Evolutionary conservation across 257 asterid species (phyloP), one percentile per base, ranked within the genome.

Genomic region (Solanum dulcamara): DNA sequence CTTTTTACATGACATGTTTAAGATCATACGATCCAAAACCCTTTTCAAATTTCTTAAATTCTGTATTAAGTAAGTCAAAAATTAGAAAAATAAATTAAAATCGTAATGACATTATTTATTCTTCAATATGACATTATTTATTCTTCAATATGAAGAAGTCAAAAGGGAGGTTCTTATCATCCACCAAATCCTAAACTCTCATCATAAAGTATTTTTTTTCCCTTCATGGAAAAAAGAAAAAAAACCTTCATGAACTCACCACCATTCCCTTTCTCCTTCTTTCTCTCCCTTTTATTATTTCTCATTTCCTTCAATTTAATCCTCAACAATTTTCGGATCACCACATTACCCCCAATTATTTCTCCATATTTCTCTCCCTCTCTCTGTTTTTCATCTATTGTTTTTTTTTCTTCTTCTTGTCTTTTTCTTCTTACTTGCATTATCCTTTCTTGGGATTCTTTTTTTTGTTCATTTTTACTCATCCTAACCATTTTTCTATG

Each of bases 321-420:
- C 24, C 3, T 84, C 86, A 40, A 40, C 72, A 67, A 15, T 33
- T 79, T 37, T 51, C 90, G 91, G 91, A 91, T 89, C 92, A 86
- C 92, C 93, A 84, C 93, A 88, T 32, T 50, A 26, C 26, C n/a
- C 26, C 83, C 83, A 79, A 17, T 48, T 17, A 37, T 79, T 68
- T 82, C 24, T 62, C 59, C 42, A 66, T 24, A 44, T 81, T 40
- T 74, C 81, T 85, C 81, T 66, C 84, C 17, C 26, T 30, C 72
- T 13, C 74, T 30, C 0, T 57, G 30, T 67, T 42, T 18, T 70
- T 35, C 79, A 35, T 18, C 44, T 66, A 30, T 66, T 30, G 22
- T 3, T 7, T 42, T 12, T 18, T 33, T 60, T 22, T n/a, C n/a
- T n/a, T 38, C 33, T 12, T 11, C 17, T 68, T 68, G 80, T 40